phyloP scores from a whole-genome alignment of 2,329 filamentous ascomycete species.

The Paraphaeosphaeria minitans region DNA sequence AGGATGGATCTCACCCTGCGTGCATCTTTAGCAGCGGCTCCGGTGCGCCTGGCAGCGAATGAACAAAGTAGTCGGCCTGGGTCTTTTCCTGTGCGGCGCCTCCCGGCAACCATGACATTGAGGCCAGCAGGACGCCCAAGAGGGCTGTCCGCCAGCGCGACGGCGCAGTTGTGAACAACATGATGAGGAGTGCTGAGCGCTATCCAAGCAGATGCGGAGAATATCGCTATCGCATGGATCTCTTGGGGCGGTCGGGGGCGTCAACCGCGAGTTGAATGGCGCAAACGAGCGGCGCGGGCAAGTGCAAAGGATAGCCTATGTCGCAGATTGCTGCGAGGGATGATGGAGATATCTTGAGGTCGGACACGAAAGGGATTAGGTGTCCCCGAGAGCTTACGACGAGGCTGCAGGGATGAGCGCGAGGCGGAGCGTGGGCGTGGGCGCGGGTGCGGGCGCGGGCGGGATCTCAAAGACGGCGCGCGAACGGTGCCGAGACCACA shows the following conservation, averaged over 20 bases:
- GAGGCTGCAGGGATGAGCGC: constrained; percentile 22
- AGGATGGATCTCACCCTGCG: constrained; percentile 75
- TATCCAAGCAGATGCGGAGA: constrained; percentile 20
- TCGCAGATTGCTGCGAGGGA: constrained; percentile 9
- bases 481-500: constrained; percentile 5
- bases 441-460: constrained; percentile 4
- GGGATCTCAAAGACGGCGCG: constrained; percentile 3
- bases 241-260: constrained; percentile 1
- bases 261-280: not conserved
- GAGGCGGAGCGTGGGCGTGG: constrained; percentile 8
- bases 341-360: constrained; percentile 8
- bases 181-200: constrained; percentile 20
- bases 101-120: constrained; percentile 40
- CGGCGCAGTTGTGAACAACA: constrained; percentile 32
- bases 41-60: constrained; percentile 82
- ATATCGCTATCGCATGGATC: constrained; percentile 44
- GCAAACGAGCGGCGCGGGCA: not conserved
- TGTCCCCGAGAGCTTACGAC: constrained; percentile 35
- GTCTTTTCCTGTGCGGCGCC: constrained; percentile 56
- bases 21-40: constrained; percentile 91
- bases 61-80: constrained; percentile 89
- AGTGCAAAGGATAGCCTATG: not conserved
- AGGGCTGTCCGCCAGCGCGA: constrained; percentile 43
- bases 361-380: constrained; percentile 29
- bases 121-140: constrained; percentile 37